A percentile compares a stretch with the other conserved stretches of the same genome.
Evolutionary conservation across 306 rosid genomes (phyloP).

Genomic region (Prunus mira): DNA sequence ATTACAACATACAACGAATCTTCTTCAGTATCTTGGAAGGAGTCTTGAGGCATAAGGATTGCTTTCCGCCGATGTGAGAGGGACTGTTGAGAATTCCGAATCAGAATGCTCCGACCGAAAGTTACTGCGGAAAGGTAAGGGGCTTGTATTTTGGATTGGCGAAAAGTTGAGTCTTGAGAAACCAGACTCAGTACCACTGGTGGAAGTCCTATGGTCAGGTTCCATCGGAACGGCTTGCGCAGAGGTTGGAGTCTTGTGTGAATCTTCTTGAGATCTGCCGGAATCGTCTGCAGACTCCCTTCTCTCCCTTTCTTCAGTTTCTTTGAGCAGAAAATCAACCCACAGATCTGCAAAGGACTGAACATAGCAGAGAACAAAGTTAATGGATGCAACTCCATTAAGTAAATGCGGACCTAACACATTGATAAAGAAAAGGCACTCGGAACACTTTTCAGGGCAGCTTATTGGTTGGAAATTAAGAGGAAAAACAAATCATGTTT

Average conservation of each 20-base stretch:
- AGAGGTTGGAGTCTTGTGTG: slow-evolving; percentile 24
- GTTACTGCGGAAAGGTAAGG: slow-evolving; percentile 32
- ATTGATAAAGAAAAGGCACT: too few species aligned
- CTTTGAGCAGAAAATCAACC: slow-evolving; percentile 99
- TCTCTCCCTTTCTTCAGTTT: slow-evolving; percentile 81
- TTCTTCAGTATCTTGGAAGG: slow-evolving; percentile 53
- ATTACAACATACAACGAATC: slow-evolving; percentile 40
- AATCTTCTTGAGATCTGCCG: slow-evolving; percentile 39
- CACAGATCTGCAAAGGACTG: slow-evolving; percentile 99
- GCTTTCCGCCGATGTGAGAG: slow-evolving; percentile 74
- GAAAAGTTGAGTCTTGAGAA: slow-evolving; percentile 33
- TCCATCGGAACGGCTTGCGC: slow-evolving; percentile 9
- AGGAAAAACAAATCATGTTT: background rate
- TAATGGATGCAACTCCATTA: background rate
- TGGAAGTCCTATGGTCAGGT: slow-evolving; percentile 36
- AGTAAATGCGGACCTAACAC: background rate
- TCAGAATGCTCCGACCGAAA: slow-evolving; percentile 53
- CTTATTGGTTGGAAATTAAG: background rate
- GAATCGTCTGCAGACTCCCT: slow-evolving; percentile 49
- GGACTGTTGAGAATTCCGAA: slow-evolving; percentile 85
- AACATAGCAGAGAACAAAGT: slow-evolving; percentile 13
- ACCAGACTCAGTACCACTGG: slow-evolving; percentile 28
- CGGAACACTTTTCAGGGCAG: too few species aligned
- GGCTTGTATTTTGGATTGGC: slow-evolving; percentile 37
- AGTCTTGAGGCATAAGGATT: slow-evolving; percentile 36